Base-by-base conservation (phyloP, 1,284 basidiomycete species). In the Cutaneotrichosporon cyanovorans region DNA sequence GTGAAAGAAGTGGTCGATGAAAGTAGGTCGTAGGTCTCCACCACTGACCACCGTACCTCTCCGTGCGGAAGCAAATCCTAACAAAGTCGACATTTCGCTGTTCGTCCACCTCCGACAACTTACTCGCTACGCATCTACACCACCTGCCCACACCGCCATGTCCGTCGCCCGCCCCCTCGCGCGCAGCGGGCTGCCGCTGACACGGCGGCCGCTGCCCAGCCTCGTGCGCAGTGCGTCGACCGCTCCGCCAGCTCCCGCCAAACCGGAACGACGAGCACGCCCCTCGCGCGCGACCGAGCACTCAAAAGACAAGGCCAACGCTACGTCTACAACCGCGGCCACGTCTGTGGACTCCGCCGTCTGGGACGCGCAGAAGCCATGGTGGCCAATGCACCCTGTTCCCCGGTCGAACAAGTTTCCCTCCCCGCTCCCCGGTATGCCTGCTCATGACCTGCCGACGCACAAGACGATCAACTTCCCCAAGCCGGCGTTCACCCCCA, bases 401-500 rank as follows among this genome's bases (percentile, higher is more conserved):
- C 60, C 60, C 15, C 58, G 60, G 20, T 36, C 48, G 9, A 39
- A 53, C n/a, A 35, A 41, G 20, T 63, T 48, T 46, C 58, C 57
- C 7, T 48, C 52, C 25, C 47, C 39, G 12, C 46, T 53, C 48
- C 30, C n/a, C n/a, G n/a, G n/a, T n/a, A n/a, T n/a, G n/a, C n/a
- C n/a, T n/a, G n/a, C n/a, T n/a, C n/a, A 45, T n/a, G 41, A 53
- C 28, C 46, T 48, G 3, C 62, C 61, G 4, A 16, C 42, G 18
- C 61, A 61, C 53, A 53, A 60, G 47, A 59, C 60, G 45, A 60
- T 67, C 56, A 68, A 68, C 46, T 57, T 55, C 49, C 63, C 65
- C 10, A n/a, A 49, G 20, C 54, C 50, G 1, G 37, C 65, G 35
- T 60, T 58, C 35, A 38, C 53, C 4, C 35, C 42, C 4, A 18